A percentile compares a stretch with the other conserved stretches of the same genome.
phyloP scores from a whole-genome alignment of 441 rosid genomes.

The Geranium incanum region DNA sequence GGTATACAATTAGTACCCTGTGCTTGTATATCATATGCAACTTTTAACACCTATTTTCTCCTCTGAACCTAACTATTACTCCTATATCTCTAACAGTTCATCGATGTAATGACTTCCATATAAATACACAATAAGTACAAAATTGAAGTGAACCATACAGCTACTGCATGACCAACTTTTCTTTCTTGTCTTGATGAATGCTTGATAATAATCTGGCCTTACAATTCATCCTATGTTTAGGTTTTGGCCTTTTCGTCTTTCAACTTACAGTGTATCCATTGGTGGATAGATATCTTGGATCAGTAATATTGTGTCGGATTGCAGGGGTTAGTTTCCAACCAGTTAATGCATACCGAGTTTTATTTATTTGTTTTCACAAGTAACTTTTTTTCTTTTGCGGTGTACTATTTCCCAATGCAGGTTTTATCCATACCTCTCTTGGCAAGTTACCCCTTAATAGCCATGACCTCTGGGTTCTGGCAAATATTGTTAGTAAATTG shows the following conservation, averaged over 20 bases:
- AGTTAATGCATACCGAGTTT: no score
- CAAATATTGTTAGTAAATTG: slow-evolving; percentile 1
- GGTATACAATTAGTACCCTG: neutral
- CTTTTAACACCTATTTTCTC: no score
- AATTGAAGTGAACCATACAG: no score
- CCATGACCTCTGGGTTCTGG: neutral
- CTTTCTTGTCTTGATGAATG: neutral
- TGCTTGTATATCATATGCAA: no score
- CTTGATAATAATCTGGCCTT: no score
- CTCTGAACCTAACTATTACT: no score
- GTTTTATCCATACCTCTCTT: neutral
- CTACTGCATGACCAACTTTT: no score
- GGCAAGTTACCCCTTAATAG: neutral
- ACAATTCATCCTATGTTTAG: neutral
- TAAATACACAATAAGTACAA: no score
- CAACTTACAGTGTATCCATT: neutral
- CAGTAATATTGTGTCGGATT: neutral
- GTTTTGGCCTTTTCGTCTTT: neutral
- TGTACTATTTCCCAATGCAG: neutral
- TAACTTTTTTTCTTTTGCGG: no score
- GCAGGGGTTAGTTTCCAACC: neutral
- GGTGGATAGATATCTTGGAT: neutral
- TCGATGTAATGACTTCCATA: no score
- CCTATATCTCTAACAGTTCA: no score
- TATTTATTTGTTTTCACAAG: no score